Evolutionary conservation across 805 yeast genomes (phyloP), one percentile per base, ranked within the genome.

Genomic region (Isabelozyma pseudorhagii): DNA sequence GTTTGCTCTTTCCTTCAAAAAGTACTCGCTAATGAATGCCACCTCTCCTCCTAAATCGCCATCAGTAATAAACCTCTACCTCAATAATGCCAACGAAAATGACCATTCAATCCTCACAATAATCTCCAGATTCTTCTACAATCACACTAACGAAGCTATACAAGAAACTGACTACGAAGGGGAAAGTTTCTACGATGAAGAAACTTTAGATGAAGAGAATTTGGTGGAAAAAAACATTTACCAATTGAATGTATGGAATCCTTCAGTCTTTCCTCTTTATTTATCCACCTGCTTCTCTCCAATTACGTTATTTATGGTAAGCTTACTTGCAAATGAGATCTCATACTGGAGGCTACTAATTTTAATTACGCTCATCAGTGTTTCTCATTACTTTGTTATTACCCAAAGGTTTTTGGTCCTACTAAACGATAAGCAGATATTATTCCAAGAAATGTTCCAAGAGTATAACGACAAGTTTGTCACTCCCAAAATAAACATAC

Each of bases 381-480:
- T 50, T 8, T 8, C 45, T 46, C 18, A 64, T 75, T n/a, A 52
- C 57, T 64, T 65, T 31, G 51, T 80, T 5, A 60, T 82, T 11
- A 58, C 69, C n/a, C 36, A 42, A 15, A 69, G 72, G 40, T 87
- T 80, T 58, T 66, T 78, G 36, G 70, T 66, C 1, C 68, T 80
- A 46, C 49, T 83, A 14, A 68, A 77, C 41, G 92, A 87, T 64
- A 84, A 83, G 53, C 81, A 80, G 47, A 69, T 85, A 8, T 61
- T 87, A 4, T 75, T 76, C 50, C 79, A 78, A 51, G 89, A 86
- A 58, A 79, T 81, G 53, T 69, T 83, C 51, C 77, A 76, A 38
- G 94, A 88, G 57, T 83, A 83, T 57, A 78, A 84, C 55, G 64
- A 74, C 29, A 87, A 87, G 60, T 80, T 75, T 53, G 85, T 85